Percentiles rank a stretch among this genome's conserved stretches.
These are phyloP conservation scores for Coemansia sp. DNA, from an alignment of 192 early-diverging fungal species.

Conservation along the genomic window DNA sequence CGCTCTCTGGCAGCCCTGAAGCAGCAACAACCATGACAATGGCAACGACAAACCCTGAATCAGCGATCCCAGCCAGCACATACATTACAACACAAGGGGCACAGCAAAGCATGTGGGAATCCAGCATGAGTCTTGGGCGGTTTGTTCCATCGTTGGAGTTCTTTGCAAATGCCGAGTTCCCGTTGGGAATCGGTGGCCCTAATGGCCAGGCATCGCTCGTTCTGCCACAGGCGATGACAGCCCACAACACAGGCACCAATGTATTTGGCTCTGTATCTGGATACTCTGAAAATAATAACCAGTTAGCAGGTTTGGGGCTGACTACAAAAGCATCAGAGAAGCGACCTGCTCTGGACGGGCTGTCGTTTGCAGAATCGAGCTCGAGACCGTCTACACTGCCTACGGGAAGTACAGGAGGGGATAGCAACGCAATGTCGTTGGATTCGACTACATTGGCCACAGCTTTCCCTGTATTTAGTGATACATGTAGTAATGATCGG, in stretches of 20 bases:
- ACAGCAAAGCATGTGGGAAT: background rate
- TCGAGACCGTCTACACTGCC: background rate
- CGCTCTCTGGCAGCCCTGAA: conserved; percentile 3
- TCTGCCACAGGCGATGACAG: conserved; percentile 18
- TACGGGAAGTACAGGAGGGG: background rate
- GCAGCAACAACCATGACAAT: background rate
- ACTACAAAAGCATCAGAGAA: background rate
- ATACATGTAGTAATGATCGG: background rate
- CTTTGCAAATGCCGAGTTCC: conserved; percentile 52
- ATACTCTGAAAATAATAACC: background rate
- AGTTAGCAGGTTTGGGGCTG: background rate
- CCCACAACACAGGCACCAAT: background rate
- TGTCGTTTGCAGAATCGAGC: background rate
- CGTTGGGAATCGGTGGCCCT: conserved; percentile 45
- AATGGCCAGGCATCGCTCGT: conserved; percentile 44
- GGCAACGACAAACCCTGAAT: background rate
- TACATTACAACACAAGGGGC: background rate
- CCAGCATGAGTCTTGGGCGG: conserved; percentile 22
- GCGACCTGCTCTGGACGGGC: background rate
- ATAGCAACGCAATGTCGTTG: background rate
- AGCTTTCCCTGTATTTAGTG: background rate
- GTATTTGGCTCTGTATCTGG: background rate
- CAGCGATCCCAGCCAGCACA: background rate
- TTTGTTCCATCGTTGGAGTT: conserved; percentile 53
- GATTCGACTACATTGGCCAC: background rate